Evolutionary conservation across 1,139 yeast species (phyloP).

Genomic region (Hemisphaericaspora subhashii): DNA sequence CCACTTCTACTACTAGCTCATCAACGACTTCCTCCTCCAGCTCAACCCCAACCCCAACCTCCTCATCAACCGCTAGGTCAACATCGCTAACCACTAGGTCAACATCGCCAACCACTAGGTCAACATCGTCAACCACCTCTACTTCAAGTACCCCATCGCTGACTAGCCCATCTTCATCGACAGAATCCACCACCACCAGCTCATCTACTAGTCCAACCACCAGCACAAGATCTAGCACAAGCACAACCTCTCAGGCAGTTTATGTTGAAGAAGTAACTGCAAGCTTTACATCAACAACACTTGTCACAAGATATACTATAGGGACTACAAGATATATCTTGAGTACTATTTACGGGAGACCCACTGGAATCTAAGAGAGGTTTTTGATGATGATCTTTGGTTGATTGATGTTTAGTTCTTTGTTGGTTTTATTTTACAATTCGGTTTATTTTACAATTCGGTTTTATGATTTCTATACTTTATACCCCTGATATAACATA

Average conservation of each 20-base stretch:
- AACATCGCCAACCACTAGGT: conserved; percentile 4
- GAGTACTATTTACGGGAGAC: conserved; percentile 13
- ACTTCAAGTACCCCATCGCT: too few species aligned
- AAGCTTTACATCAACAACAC: conserved; percentile 11
- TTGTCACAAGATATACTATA: conserved; percentile 11
- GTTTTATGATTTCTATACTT: neutral
- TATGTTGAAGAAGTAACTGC: neutral
- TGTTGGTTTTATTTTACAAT: neutral
- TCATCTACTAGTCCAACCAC: conserved; percentile 4
- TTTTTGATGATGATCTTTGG: neutral
- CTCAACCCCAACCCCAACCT: conserved; percentile 7
- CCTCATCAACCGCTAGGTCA: conserved; percentile 7
- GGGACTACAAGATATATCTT: conserved; percentile 12
- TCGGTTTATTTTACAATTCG: neutral
- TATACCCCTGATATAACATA: neutral
- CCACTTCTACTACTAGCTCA: conserved; percentile 9
- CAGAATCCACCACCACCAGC: conserved; percentile 4
- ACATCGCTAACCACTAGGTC: conserved; percentile 8
- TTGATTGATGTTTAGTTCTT: neutral
- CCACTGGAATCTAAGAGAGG: conserved; percentile 4
- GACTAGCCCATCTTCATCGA: conserved; percentile 4
- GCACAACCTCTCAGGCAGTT: conserved; percentile 7
- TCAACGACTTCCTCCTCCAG: conserved; percentile 10
- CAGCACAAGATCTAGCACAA: conserved; percentile 4
- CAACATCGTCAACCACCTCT: neutral